Percentiles rank a stretch among this genome's conserved stretches.
Evolutionary conservation across 2,329 filamentous ascomycete genomes (phyloP).

Genomic region (Ploettnerulaceae sp.): DNA sequence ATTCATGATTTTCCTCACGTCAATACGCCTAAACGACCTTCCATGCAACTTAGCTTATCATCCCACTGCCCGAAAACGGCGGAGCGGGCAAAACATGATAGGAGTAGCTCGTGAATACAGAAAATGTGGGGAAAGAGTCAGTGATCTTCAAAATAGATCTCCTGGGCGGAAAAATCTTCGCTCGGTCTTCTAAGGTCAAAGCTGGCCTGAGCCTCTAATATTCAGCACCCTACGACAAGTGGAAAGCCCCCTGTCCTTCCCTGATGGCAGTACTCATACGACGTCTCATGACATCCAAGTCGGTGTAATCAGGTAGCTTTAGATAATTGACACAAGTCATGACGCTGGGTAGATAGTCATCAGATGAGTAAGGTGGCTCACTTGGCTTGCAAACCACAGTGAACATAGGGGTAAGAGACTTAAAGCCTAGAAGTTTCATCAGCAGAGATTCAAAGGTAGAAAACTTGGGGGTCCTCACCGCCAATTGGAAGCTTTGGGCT

Average conservation of each 20-base stretch:
- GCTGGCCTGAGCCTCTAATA: background rate
- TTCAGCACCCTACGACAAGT: conserved; percentile 63
- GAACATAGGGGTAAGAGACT: conserved; percentile 94
- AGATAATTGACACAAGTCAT: conserved; percentile 99
- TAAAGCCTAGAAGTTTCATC: conserved; percentile 66
- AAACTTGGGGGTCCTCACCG: conserved; percentile 54
- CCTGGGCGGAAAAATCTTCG: background rate
- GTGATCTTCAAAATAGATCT: conserved; percentile 22
- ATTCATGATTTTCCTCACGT: conserved; percentile 21
- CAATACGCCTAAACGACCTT: conserved; percentile 35
- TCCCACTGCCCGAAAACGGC: conserved; percentile 14
- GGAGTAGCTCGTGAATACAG: conserved; percentile 28
- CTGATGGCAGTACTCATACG: conserved; percentile 81
- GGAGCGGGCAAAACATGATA: conserved; percentile 9
- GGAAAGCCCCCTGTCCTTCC: conserved; percentile 97
- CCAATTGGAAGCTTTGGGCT: conserved; percentile 98
- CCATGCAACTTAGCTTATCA: conserved; percentile 33
- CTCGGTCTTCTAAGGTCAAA: background rate
- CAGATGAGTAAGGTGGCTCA: conserved; percentile 85
- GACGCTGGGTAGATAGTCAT: conserved; percentile 98
- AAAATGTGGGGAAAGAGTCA: conserved; percentile 26
- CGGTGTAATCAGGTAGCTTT: conserved; percentile 92
- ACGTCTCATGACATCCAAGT: conserved; percentile 67
- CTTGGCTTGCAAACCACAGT: conserved; percentile 99
- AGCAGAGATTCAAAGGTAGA: conserved; percentile 25